Percentiles rank a stretch among this genome's conserved stretches.
Conservation (phyloP, 192 early-diverging fungal species). For the Backusella parvicylindrica region DNA sequence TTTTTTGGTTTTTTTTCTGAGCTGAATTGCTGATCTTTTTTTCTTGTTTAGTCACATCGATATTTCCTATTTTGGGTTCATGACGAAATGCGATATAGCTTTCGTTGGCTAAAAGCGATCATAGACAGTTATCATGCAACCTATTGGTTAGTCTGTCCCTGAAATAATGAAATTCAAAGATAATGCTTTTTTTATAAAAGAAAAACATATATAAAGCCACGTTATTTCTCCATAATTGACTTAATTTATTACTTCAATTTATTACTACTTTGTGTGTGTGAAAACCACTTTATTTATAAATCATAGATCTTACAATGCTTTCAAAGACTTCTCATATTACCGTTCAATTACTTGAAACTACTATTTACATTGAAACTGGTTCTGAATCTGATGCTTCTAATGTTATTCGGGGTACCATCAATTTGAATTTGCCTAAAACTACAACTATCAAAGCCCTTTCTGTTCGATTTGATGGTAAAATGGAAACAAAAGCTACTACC, state of each 20-base stretch:
- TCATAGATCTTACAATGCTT: not conserved
- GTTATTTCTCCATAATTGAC: not conserved
- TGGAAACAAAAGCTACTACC: not conserved
- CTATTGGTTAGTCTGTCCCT: not conserved
- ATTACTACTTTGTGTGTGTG: not conserved
- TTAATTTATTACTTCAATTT: not conserved
- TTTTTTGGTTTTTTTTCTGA: not conserved
- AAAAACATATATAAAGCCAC: not conserved
- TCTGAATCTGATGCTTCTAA: not conserved
- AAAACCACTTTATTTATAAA: not conserved
- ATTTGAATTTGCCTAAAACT: not conserved
- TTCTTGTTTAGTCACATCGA: not conserved
- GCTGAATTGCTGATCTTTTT: not conserved
- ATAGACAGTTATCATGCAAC: not conserved
- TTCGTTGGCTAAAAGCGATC: not conserved
- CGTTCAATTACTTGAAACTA: conserved; percentile 11
- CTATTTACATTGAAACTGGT: not conserved
- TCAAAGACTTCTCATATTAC: conserved; percentile 3
- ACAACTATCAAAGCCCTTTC: not conserved
- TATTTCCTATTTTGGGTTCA: not conserved
- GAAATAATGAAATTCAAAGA: not conserved
- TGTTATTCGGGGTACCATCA: conserved; percentile 1
- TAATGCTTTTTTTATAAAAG: not conserved
- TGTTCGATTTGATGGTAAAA: not conserved
- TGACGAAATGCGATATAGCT: not conserved